Percentiles rank a stretch among this genome's conserved stretches.
phyloP scores from a whole-genome alignment of 2,329 filamentous ascomycete genomes.

The Fusarium palustre region DNA sequence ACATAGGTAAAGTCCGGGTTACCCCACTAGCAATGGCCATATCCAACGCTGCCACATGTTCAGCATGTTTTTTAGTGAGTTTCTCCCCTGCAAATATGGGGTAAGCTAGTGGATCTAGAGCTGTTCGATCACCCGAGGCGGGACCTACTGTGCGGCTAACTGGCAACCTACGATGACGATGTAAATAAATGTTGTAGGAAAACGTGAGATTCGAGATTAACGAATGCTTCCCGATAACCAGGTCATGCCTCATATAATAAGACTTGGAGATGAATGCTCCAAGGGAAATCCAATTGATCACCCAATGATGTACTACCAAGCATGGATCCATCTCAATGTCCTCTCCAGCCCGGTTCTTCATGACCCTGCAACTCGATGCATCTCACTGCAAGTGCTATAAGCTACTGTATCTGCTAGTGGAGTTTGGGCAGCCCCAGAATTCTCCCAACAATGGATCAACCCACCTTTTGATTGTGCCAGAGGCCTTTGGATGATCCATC shows the following conservation, averaged over 20 bases:
- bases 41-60: constrained; percentile 14
- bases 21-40: constrained; percentile 12
- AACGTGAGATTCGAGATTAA: neutral
- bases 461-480: constrained; percentile 36
- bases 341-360: neutral
- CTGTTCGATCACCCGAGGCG: constrained; percentile 3
- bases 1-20: neutral
- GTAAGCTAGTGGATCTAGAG: constrained; percentile 20
- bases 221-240: neutral
- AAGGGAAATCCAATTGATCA: neutral
- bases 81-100: constrained; percentile 33
- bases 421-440: constrained; percentile 7
- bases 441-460: constrained; percentile 35
- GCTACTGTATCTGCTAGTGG: neutral
- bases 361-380: constrained; percentile 12
- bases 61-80: constrained; percentile 19
- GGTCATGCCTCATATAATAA: neutral
- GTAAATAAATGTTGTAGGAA: neutral
- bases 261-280: neutral
- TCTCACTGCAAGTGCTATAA: constrained; percentile 10
- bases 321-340: neutral
- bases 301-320: neutral
- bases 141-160: neutral
- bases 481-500: constrained; percentile 32
- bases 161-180: constrained; percentile 14